A percentile compares a stretch with the other conserved stretches of the same genome.
These are phyloP conservation scores for Aspergillus sergii DNA, from an alignment of 2,329 filamentous ascomycete genomes.

Conservation along the genomic window DNA sequence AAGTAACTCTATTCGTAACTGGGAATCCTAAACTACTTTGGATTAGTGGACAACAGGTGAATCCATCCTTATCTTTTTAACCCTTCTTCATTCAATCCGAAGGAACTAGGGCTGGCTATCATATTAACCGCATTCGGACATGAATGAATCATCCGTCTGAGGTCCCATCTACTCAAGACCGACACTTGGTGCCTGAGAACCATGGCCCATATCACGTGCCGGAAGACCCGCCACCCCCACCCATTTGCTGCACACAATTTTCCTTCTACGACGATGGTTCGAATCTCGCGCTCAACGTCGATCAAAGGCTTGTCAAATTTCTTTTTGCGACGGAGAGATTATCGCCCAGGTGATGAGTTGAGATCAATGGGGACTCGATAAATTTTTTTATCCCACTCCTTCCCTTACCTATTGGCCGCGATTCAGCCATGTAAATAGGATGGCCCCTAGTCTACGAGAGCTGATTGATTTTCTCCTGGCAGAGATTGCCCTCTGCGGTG, in stretches of 20 bases:
- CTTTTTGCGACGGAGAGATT: neutral
- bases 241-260: conserved; percentile 6
- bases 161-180: too few relatives aligned
- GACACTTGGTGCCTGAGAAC: neutral
- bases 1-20: neutral
- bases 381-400: conserved; percentile 9
- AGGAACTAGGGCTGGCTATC: neutral
- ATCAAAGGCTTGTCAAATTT: neutral
- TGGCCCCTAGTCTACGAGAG: conserved; percentile 57
- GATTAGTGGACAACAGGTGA: too few relatives aligned
- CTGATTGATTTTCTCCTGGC: conserved; percentile 61
- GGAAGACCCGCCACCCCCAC: neutral
- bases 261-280: conserved; percentile 31
- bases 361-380: neutral
- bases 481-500: conserved; percentile 61
- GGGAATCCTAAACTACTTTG: neutral
- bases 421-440: conserved; percentile 28
- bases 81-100: too few relatives aligned
- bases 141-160: neutral
- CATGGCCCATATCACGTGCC: conserved; percentile 3
- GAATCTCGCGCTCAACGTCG: conserved; percentile 27
- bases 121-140: neutral
- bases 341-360: conserved; percentile 15
- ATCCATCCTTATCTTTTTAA: too few relatives aligned
- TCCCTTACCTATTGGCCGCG: neutral